phyloP scores from a whole-genome alignment of 352 stramenopile species.

The Phytophthora europaea region DNA sequence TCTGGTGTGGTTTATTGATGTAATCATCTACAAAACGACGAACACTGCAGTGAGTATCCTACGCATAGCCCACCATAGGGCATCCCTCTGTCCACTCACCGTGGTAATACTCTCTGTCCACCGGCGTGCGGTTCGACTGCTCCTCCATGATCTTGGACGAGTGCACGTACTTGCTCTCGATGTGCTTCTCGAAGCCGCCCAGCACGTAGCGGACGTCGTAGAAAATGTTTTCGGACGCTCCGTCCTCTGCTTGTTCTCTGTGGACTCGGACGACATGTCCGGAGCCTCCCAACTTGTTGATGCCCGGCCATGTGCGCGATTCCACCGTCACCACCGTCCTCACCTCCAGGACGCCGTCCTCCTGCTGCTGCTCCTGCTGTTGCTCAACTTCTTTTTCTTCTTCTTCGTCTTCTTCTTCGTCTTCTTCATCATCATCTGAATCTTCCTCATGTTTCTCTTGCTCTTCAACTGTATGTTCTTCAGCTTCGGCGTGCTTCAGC shows the following conservation, averaged over 20 bases:
- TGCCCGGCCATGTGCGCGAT: conserved; percentile 85
- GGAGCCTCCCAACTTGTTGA: conserved; percentile 87
- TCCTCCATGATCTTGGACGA: conserved; percentile 56
- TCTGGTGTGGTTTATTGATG: conserved; percentile 49
- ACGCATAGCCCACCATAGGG: neutral
- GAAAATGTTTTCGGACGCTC: conserved; percentile 45
- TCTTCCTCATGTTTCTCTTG: neutral
- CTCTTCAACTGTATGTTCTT: conserved; percentile 8
- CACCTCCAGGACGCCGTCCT: conserved; percentile 39
- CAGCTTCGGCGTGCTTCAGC: neutral
- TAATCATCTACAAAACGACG: conserved; percentile 61
- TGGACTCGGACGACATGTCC: conserved; percentile 66
- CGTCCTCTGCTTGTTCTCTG: conserved; percentile 32
- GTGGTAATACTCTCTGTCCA: conserved; percentile 73
- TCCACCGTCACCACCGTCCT: conserved; percentile 71
- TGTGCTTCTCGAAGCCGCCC: conserved; percentile 78
- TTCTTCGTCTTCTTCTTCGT: neutral
- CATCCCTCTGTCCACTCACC: conserved; percentile 32
- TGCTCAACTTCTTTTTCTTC: conserved; percentile 4
- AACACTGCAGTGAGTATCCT: neutral
- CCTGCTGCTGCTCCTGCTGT: neutral
- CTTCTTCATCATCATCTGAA: neutral
- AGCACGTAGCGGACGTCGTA: conserved; percentile 89
- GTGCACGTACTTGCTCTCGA: conserved; percentile 76
- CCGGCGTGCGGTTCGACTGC: conserved; percentile 46